phyloP scores from a whole-genome alignment of 257 asterid species.

The Jacaranda mimosifolia region DNA sequence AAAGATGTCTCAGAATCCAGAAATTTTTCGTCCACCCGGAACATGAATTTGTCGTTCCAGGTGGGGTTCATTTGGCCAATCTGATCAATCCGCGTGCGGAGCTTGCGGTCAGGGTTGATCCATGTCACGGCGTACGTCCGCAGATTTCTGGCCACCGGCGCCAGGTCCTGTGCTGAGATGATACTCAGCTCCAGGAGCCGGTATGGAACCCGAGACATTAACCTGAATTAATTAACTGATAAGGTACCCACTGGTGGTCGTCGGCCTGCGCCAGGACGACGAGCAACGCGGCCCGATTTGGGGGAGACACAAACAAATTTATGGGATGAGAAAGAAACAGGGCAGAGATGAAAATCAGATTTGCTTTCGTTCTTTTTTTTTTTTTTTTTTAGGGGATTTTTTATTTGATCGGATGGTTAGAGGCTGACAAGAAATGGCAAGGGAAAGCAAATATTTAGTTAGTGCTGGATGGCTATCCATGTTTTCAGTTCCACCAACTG shows the following conservation, averaged over 20 bases:
- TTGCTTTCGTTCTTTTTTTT: neutral
- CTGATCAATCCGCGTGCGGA: conserved; percentile 54
- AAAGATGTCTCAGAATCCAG: conserved; percentile 56
- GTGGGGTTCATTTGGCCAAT: conserved; percentile 65
- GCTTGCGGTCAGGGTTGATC: conserved; percentile 58
- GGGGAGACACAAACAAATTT: neutral
- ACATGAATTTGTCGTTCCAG: conserved; percentile 73
- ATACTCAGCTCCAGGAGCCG: conserved; percentile 70
- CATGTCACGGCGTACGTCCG: conserved; percentile 65
- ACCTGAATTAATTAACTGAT: neutral
- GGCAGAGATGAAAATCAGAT: neutral
- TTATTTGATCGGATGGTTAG: neutral
- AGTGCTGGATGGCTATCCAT: conserved; percentile 32
- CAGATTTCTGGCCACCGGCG: conserved; percentile 43
- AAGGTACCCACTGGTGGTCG: conserved; percentile 34
- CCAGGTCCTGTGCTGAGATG: conserved; percentile 75
- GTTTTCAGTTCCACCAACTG: conserved; percentile 29
- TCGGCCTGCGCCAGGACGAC: conserved; percentile 29
- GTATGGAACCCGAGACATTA: conserved; percentile 49
- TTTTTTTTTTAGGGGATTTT: neutral
- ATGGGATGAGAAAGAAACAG: neutral
- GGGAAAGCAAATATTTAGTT: neutral
- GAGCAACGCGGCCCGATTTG: conserved; percentile 26
- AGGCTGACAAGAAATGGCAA: neutral
- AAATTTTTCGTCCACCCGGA: conserved; percentile 56